These are phyloP conservation scores for Hyaloscypha hepaticicola DNA, from an alignment of 495 filamentous ascomycete genomes.

Conservation along the genomic window DNA sequence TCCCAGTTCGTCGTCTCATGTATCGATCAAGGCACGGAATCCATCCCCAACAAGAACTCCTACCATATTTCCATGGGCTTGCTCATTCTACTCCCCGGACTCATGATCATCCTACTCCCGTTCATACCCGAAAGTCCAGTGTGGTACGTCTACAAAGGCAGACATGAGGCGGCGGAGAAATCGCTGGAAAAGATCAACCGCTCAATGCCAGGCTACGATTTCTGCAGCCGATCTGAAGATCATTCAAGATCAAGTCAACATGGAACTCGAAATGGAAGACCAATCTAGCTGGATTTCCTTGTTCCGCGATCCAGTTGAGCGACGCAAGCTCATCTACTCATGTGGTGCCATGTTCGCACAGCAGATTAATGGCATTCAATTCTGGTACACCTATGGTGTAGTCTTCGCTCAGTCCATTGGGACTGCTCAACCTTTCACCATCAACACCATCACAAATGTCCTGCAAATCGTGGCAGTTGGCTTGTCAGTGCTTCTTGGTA, in stretches of 20 bases:
- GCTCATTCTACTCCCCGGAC: constrained; percentile 34
- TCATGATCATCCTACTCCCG: constrained; percentile 35
- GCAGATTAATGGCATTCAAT: constrained; percentile 43
- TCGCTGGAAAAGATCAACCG: constrained; percentile 38
- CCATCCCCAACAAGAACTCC: constrained; percentile 28
- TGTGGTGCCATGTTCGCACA: constrained; percentile 39
- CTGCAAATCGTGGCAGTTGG: constrained; percentile 39
- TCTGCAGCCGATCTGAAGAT: constrained; percentile 31
- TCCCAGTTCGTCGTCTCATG: constrained; percentile 38
- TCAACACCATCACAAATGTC: constrained; percentile 38
- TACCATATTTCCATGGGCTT: constrained; percentile 38
- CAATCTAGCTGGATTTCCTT: constrained; percentile 36
- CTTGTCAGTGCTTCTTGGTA: constrained; percentile 34
- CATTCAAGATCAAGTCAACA: constrained; percentile 27
- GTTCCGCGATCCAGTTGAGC: constrained; percentile 37
- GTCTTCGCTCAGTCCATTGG: constrained; percentile 42
- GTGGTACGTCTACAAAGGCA: constrained; percentile 36
- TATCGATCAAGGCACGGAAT: constrained; percentile 37
- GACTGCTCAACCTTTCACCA: constrained; percentile 38
- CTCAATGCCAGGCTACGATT: constrained; percentile 32
- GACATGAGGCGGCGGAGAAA: constrained; percentile 29
- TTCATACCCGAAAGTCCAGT: constrained; percentile 40
- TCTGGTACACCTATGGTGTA: constrained; percentile 41
- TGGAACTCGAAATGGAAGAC: constrained; percentile 28
- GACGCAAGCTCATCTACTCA: constrained; percentile 39